These are phyloP conservation scores for Arctium minus DNA, from an alignment of 129 eudicot species.

Conservation along the genomic window DNA sequence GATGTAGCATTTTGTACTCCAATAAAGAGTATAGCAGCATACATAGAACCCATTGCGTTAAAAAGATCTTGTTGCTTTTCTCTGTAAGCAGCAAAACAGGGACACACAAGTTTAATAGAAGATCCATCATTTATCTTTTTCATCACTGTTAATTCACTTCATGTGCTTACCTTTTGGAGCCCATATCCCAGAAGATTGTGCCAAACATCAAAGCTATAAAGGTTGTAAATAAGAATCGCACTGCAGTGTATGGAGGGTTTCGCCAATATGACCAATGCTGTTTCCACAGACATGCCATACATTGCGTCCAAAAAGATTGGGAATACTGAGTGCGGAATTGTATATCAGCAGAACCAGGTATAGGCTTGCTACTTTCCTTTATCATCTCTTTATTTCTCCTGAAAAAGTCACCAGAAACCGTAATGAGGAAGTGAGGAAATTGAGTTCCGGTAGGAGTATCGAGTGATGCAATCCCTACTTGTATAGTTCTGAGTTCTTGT, in stretches of 20 bases:
- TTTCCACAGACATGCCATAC: constrained; percentile 95
- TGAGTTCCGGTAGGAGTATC: neutral
- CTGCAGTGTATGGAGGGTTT: constrained; percentile 87
- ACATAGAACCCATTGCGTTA: constrained; percentile 94
- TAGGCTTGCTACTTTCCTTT: constrained; percentile 61
- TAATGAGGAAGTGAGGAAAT: neutral
- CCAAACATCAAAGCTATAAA: constrained; percentile 81
- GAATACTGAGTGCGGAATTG: constrained; percentile 62
- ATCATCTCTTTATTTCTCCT: constrained; percentile 81
- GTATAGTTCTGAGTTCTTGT: constrained; percentile 70
- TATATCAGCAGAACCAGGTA: constrained; percentile 65
- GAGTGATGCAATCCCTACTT: constrained; percentile 33
- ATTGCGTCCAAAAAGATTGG: constrained; percentile 63
- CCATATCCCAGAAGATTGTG: constrained; percentile 81
- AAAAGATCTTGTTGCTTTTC: constrained; percentile 49
- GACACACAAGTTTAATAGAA: constrained; percentile 3
- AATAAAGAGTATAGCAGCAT: constrained; percentile 72
- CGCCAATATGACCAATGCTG: constrained; percentile 88
- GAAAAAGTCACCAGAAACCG: constrained; percentile 2
- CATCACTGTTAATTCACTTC: neutral
- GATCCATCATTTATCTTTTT: neutral
- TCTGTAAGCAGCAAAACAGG: constrained; percentile 31
- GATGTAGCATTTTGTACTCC: constrained; percentile 82
- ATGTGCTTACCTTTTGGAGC: constrained; percentile 51
- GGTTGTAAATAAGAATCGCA: constrained; percentile 70